These are phyloP conservation scores for Imleria badia DNA, from an alignment of 768 basidiomycete genomes.

Conservation along the genomic window DNA sequence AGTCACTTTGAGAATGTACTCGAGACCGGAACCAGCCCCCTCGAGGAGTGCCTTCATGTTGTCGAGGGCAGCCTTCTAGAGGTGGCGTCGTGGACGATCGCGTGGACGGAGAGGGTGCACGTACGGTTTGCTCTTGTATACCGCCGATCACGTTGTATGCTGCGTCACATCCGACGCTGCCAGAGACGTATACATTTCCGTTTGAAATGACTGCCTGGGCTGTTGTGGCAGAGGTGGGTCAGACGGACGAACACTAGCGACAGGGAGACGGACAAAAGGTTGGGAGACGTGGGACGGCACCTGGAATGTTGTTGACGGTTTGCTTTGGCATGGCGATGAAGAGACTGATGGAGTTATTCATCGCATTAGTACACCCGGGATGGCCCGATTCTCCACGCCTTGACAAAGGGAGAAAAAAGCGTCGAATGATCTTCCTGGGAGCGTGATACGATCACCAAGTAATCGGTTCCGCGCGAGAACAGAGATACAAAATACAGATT, in stretches of 20 bases:
- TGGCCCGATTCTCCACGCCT: no score
- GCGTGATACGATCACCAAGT: no score
- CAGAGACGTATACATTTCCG: slow-evolving; percentile 40
- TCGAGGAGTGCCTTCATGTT: slow-evolving; percentile 39
- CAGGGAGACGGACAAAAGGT: slow-evolving; percentile 30
- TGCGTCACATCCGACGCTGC: slow-evolving; percentile 36
- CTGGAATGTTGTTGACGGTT: slow-evolving; percentile 23
- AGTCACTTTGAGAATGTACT: slow-evolving; percentile 42
- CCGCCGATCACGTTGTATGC: slow-evolving; percentile 38
- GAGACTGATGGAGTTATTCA: no score
- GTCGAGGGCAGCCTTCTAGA: slow-evolving; percentile 37
- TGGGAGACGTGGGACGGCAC: slow-evolving; percentile 36
- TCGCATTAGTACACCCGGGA: no score
- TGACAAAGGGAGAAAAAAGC: no score
- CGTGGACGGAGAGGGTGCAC: slow-evolving; percentile 4
- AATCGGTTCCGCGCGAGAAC: neutral
- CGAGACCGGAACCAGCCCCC: slow-evolving; percentile 38
- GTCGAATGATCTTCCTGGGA: no score
- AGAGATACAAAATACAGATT: neutral
- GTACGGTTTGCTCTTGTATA: slow-evolving; percentile 38
- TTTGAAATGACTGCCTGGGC: slow-evolving; percentile 39
- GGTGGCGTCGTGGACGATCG: neutral
- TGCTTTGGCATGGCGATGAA: slow-evolving; percentile 29
- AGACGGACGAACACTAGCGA: neutral
- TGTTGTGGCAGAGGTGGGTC: slow-evolving; percentile 4